Percentiles rank a stretch among this genome's conserved stretches.
Conservation (phyloP, 2,329 filamentous ascomycete species). For the Monosporascus sp. region DNA sequence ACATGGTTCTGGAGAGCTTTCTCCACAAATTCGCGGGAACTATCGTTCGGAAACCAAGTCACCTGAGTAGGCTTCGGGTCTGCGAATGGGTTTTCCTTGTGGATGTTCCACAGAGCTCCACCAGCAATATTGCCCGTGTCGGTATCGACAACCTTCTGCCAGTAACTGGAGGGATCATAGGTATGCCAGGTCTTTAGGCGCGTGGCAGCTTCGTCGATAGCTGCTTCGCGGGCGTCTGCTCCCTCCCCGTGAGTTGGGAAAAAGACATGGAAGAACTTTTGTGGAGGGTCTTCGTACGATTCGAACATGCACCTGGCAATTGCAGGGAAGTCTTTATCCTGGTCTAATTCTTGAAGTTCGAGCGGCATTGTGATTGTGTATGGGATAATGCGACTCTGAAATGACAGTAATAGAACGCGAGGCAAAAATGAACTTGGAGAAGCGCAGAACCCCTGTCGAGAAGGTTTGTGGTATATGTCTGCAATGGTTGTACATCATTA, state of each 20-base stretch:
- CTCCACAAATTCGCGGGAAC: slow-evolving; percentile 17
- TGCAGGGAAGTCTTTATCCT: not conserved
- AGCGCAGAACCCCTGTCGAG: no score
- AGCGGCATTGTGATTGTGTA: not conserved
- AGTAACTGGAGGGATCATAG: slow-evolving; percentile 21
- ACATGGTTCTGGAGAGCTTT: slow-evolving; percentile 8
- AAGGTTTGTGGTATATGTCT: no score
- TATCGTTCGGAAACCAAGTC: slow-evolving; percentile 28
- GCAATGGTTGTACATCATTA: no score
- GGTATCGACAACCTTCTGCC: slow-evolving; percentile 27
- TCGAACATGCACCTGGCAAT: not conserved
- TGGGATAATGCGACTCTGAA: no score
- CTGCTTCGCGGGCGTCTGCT: slow-evolving; percentile 12
- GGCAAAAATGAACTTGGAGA: no score
- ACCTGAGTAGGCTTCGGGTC: slow-evolving; percentile 9
- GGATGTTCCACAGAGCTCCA: slow-evolving; percentile 24
- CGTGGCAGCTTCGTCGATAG: slow-evolving; percentile 14
- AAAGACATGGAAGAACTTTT: not conserved
- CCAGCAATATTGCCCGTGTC: slow-evolving; percentile 23
- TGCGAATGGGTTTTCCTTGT: slow-evolving; percentile 23
- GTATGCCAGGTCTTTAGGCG: slow-evolving; percentile 20
- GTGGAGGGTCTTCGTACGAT: not conserved
- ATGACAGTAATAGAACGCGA: no score
- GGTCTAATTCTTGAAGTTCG: not conserved
- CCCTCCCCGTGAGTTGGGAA: not conserved